Conservation (phyloP, 2,329 filamentous ascomycete genomes). For the Clonostachys rosea region DNA sequence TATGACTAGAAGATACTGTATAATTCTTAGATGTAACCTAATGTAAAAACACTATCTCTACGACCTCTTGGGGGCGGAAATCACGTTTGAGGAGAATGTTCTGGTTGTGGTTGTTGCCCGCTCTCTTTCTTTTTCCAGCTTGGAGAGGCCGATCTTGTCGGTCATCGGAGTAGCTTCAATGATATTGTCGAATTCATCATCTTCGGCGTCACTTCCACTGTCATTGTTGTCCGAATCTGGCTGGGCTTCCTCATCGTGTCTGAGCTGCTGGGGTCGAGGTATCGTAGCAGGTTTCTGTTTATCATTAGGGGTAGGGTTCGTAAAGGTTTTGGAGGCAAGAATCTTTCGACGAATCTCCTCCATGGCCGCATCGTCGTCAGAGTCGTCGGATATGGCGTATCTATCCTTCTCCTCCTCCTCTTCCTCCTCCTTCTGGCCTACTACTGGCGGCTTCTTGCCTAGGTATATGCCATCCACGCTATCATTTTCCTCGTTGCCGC, state of each 20-base stretch:
- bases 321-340: slow-evolving; percentile 86
- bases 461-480: slow-evolving; percentile 56
- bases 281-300: slow-evolving; percentile 62
- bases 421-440: slow-evolving; percentile 20
- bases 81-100: slow-evolving; percentile 44
- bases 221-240: slow-evolving; percentile 66
- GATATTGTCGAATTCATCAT: slow-evolving; percentile 87
- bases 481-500: slow-evolving; percentile 36
- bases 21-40: too few relatives aligned
- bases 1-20: not conserved
- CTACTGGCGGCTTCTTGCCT: slow-evolving; percentile 41
- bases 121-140: slow-evolving; percentile 50
- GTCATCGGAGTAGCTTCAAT: slow-evolving; percentile 88
- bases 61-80: slow-evolving; percentile 43
- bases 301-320: slow-evolving; percentile 28
- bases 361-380: slow-evolving; percentile 82
- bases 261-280: slow-evolving; percentile 32
- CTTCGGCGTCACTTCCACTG: slow-evolving; percentile 47
- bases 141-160: slow-evolving; percentile 68
- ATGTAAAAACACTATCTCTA: not conserved
- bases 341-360: slow-evolving; percentile 85
- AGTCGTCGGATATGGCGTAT: slow-evolving; percentile 73
- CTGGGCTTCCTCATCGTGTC: slow-evolving; percentile 57
- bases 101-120: slow-evolving; percentile 40
- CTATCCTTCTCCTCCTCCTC: slow-evolving; percentile 48